Conservation (phyloP, 73 alveolate species). For the Blepharisma stoltei region DNA sequence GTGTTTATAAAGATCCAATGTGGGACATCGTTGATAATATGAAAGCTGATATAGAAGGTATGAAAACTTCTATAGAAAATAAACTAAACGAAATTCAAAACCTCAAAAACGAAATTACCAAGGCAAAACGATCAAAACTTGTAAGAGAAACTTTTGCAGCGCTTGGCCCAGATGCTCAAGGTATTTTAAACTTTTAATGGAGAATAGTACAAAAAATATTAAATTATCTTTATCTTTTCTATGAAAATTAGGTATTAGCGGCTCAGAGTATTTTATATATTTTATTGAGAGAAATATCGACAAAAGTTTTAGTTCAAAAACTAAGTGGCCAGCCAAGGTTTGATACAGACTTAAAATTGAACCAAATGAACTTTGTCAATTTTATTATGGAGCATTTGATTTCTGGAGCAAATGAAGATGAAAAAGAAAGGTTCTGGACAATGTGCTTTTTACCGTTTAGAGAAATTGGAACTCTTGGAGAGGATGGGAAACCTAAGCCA, state of each 20-base stretch:
- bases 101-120: constrained; percentile 25
- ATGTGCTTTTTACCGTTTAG: constrained; percentile 12
- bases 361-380: constrained; percentile 32
- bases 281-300: constrained; percentile 32
- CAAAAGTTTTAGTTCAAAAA: constrained; percentile 41
- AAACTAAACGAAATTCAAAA: constrained; percentile 32
- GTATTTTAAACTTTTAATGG: constrained; percentile 32
- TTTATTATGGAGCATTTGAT: constrained; percentile 23
- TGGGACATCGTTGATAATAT: constrained; percentile 57
- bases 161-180: constrained; percentile 37
- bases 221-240: too few species aligned
- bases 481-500: constrained; percentile 33
- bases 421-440: neutral
- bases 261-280: neutral
- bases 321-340: constrained; percentile 58
- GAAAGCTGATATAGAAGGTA: constrained; percentile 35
- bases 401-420: constrained; percentile 26
- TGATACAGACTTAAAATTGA: constrained; percentile 53
- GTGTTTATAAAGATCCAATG: constrained; percentile 42
- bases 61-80: constrained; percentile 36
- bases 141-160: constrained; percentile 31
- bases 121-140: constrained; percentile 23
- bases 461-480: constrained; percentile 40
- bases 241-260: too few species aligned
- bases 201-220: neutral